These are phyloP conservation scores for Exophiala aquamarina DNA, from an alignment of 2,329 filamentous ascomycete genomes.

Conservation along the genomic window DNA sequence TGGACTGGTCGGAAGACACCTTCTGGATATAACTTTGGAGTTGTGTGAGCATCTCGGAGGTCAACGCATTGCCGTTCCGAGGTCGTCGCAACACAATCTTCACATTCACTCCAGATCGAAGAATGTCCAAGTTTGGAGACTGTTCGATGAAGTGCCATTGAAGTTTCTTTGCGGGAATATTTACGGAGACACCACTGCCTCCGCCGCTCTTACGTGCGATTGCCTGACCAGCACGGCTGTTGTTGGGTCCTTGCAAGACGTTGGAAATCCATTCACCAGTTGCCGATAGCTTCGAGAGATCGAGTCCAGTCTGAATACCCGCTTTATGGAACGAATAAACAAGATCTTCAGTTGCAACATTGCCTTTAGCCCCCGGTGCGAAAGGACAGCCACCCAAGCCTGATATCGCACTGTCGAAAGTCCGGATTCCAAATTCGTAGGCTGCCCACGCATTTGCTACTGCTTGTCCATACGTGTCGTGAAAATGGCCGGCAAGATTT, in stretches of 20 bases:
- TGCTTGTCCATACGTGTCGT: constrained; percentile 85
- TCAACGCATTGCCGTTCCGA: constrained; percentile 42
- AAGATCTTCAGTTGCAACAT: constrained; percentile 81
- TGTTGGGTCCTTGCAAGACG: constrained; percentile 63
- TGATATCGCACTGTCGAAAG: constrained; percentile 76
- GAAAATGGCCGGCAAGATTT: constrained; percentile 80
- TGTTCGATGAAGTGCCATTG: constrained; percentile 25
- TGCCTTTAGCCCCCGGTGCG: constrained; percentile 80
- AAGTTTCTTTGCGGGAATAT: background rate
- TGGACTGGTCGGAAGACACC: constrained; percentile 26
- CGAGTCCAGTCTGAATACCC: constrained; percentile 55
- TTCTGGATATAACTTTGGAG: constrained; percentile 33
- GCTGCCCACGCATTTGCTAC: constrained; percentile 78
- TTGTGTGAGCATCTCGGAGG: constrained; percentile 36
- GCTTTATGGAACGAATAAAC: constrained; percentile 62
- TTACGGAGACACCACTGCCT: background rate
- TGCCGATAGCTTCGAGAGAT: constrained; percentile 58
- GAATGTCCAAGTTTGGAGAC: constrained; percentile 31
- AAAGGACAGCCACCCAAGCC: constrained; percentile 84
- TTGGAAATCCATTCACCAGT: constrained; percentile 71
- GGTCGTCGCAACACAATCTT: constrained; percentile 35
- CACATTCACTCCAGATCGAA: constrained; percentile 31
- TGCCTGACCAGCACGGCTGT: constrained; percentile 67
- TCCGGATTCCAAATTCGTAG: constrained; percentile 73
- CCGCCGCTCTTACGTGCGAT: constrained; percentile 11